These are phyloP conservation scores for Vararia minispora DNA, from an alignment of 768 basidiomycete species.

Conservation along the genomic window DNA sequence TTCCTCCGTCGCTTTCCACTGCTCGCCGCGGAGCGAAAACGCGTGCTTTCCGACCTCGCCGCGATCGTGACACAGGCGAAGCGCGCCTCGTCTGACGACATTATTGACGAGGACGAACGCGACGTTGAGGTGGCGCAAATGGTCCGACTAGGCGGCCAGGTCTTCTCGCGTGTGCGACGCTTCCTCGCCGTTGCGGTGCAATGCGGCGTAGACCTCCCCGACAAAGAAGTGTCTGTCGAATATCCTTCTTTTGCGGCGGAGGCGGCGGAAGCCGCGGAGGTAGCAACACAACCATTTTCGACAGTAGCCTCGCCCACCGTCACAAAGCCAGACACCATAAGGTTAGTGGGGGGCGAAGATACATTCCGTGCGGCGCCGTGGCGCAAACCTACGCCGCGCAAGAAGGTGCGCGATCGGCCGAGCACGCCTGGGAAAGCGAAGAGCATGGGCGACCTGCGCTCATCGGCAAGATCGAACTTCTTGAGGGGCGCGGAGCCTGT, in stretches of 20 bases:
- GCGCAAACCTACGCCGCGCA: slow-evolving; percentile 4
- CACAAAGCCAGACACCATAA: background rate
- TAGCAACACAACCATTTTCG: slow-evolving; percentile 1
- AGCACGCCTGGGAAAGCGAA: slow-evolving; percentile 29
- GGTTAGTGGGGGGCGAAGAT: slow-evolving; percentile 3
- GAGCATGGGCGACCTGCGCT: slow-evolving; percentile 43
- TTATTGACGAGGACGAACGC: slow-evolving; percentile 34
- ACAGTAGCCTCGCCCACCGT: slow-evolving; percentile 1
- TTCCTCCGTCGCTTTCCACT: slow-evolving; percentile 53
- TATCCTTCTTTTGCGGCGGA: slow-evolving; percentile 10
- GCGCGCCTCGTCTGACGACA: slow-evolving; percentile 42
- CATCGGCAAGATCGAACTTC: no score
- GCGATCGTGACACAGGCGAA: slow-evolving; percentile 74
- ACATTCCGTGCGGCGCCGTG: slow-evolving; percentile 5
- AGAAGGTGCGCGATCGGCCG: slow-evolving; percentile 4
- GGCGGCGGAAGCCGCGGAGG: slow-evolving; percentile 11
- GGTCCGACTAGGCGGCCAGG: slow-evolving; percentile 70
- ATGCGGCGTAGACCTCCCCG: slow-evolving; percentile 62
- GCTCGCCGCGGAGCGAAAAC: slow-evolving; percentile 70
- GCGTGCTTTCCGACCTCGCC: slow-evolving; percentile 71
- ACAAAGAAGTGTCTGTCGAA: slow-evolving; percentile 9
- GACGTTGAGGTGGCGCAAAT: slow-evolving; percentile 58
- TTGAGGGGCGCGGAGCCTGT: slow-evolving; percentile 29
- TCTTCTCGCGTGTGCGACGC: slow-evolving; percentile 68
- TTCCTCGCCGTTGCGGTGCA: slow-evolving; percentile 72